Conservation (phyloP, 2,329 filamentous ascomycete genomes). For the Domatiomyces catenatus region DNA sequence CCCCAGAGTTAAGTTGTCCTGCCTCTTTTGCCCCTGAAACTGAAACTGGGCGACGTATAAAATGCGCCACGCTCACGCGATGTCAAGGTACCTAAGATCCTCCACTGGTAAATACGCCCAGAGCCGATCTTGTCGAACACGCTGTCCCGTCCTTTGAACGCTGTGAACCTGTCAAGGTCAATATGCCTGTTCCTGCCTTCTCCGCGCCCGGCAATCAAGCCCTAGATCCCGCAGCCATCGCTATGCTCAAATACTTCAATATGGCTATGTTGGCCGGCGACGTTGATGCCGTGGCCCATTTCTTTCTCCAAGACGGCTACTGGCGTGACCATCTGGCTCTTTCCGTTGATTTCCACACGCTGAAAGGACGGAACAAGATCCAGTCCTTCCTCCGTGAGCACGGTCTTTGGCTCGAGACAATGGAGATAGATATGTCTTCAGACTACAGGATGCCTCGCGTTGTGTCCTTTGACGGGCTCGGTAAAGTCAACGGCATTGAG, state of each 20-base stretch:
- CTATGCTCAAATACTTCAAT: slow-evolving; percentile 29
- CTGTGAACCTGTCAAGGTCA: slow-evolving; percentile 39
- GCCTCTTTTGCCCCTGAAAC: too few relatives aligned
- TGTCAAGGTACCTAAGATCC: too few relatives aligned
- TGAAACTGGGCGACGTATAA: too few relatives aligned
- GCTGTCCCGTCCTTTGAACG: slow-evolving; percentile 13
- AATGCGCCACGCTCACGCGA: too few relatives aligned
- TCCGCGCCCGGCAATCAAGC: slow-evolving; percentile 16
- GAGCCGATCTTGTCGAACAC: too few relatives aligned
- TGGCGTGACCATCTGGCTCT: slow-evolving; percentile 46
- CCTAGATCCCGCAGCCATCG: slow-evolving; percentile 25
- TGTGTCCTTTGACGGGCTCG: slow-evolving; percentile 34
- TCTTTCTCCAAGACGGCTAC: slow-evolving; percentile 38
- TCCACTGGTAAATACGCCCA: too few relatives aligned
- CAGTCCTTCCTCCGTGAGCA: slow-evolving; percentile 19
- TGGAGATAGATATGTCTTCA: slow-evolving; percentile 35
- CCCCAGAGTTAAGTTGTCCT: too few relatives aligned
- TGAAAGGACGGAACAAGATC: slow-evolving; percentile 33
- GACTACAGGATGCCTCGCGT: slow-evolving; percentile 31
- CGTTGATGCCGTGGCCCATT: slow-evolving; percentile 21
- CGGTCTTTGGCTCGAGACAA: slow-evolving; percentile 28
- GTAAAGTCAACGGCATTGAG: slow-evolving; percentile 38
- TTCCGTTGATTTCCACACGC: slow-evolving; percentile 41
- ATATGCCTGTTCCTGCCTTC: slow-evolving; percentile 25
- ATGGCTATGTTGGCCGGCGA: slow-evolving; percentile 23